A percentile compares a stretch with the other conserved stretches of the same genome.
These are phyloP conservation scores for Aspergillus ellipticus DNA, from an alignment of 495 filamentous ascomycete species.

Conservation along the genomic window DNA sequence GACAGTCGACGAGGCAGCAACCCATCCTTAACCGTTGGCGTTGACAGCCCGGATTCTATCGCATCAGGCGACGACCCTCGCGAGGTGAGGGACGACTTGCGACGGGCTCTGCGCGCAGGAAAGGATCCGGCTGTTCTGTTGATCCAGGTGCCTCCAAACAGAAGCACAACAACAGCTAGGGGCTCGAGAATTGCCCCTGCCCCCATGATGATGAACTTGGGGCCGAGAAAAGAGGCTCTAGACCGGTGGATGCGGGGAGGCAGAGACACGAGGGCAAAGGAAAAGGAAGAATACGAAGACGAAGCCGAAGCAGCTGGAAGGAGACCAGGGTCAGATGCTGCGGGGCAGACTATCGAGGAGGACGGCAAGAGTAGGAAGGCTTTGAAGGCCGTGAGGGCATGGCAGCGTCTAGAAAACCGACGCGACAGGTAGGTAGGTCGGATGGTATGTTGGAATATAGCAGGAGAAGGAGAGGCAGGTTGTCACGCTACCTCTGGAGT, in stretches of 20 bases:
- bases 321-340: background rate
- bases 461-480: background rate
- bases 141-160: constrained; percentile 59
- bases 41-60: constrained; percentile 28
- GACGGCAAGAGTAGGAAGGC: background rate
- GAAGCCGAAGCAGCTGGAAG: background rate
- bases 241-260: background rate
- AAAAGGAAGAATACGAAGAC: background rate
- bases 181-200: constrained; percentile 51
- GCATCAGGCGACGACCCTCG: constrained; percentile 26
- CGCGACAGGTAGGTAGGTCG: background rate
- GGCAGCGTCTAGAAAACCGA: background rate
- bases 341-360: background rate
- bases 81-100: constrained; percentile 14
- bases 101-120: constrained; percentile 11
- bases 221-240: background rate
- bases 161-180: constrained; percentile 49
- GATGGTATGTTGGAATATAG: too few relatives aligned
- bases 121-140: constrained; percentile 37
- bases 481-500: background rate
- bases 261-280: background rate
- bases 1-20: constrained; percentile 20
- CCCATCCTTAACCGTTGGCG: constrained; percentile 30
- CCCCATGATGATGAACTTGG: constrained; percentile 41
- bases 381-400: background rate